Percentiles rank a stretch among this genome's conserved stretches.
These are phyloP conservation scores for Podaxis sp. DNA, from an alignment of 768 basidiomycete genomes.

Conservation along the genomic window DNA sequence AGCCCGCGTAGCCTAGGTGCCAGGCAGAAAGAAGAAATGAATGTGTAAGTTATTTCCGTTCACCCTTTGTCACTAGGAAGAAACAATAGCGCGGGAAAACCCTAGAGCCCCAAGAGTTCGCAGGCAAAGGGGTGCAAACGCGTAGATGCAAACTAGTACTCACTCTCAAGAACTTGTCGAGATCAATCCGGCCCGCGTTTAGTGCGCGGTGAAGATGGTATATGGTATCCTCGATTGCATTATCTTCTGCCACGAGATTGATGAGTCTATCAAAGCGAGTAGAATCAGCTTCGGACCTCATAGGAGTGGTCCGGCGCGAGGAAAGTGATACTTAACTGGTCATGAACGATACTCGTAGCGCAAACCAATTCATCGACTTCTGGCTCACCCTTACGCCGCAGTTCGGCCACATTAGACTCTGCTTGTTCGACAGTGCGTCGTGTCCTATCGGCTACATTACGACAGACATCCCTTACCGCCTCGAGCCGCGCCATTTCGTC, in stretches of 20 bases:
- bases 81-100: slow-evolving; percentile 6
- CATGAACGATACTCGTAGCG: slow-evolving; percentile 92
- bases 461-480: slow-evolving; percentile 91
- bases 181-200: slow-evolving; percentile 87
- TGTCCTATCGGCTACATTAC: slow-evolving; percentile 69
- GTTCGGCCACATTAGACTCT: slow-evolving; percentile 73
- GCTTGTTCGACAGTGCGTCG: slow-evolving; percentile 61
- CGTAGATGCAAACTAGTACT: slow-evolving; percentile 29
- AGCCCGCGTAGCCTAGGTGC: slow-evolving; percentile 69
- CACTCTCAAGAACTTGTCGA: slow-evolving; percentile 92
- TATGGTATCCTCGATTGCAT: slow-evolving; percentile 96
- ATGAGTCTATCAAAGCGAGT: slow-evolving; percentile 61
- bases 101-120: neutral
- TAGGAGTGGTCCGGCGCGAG: slow-evolving; percentile 11
- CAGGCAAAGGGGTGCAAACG: slow-evolving; percentile 15
- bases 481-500: slow-evolving; percentile 96
- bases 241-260: slow-evolving; percentile 98
- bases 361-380: slow-evolving; percentile 97
- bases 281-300: slow-evolving; percentile 4
- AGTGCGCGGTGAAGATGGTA: slow-evolving; percentile 95
- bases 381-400: slow-evolving; percentile 83
- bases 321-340: slow-evolving; percentile 66
- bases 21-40: slow-evolving; percentile 7
- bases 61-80: slow-evolving; percentile 10
- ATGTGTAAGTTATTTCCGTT: slow-evolving; percentile 7